phyloP scores from a whole-genome alignment of 805 yeast species.

The Monosporozyma aerobia region DNA sequence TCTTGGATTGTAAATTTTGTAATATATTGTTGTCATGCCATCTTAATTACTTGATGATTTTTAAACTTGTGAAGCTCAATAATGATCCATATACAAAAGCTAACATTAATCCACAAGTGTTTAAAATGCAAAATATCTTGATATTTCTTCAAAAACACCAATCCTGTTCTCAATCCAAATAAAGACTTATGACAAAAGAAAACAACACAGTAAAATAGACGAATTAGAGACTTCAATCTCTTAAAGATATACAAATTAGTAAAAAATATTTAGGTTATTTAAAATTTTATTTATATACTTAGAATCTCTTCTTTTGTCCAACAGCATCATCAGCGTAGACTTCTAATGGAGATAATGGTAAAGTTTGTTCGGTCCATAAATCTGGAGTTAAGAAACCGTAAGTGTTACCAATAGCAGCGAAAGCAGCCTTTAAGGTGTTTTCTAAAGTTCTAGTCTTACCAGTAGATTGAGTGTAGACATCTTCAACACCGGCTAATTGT shows the following conservation, averaged over 20 bases:
- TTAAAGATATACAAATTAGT: slow-evolving; percentile 1
- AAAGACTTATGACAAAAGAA: background rate
- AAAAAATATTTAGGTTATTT: background rate
- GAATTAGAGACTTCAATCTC: background rate
- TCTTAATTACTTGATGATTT: background rate
- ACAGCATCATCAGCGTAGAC: slow-evolving; percentile 81
- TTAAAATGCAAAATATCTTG: no score
- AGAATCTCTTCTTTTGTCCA: slow-evolving; percentile 67
- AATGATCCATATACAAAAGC: no score
- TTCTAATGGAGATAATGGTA: slow-evolving; percentile 90
- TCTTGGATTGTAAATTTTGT: background rate
- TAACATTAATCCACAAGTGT: no score
- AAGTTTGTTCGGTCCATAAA: slow-evolving; percentile 86
- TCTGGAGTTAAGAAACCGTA: slow-evolving; percentile 99
- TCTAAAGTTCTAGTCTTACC: slow-evolving; percentile 99
- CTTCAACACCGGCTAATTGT: slow-evolving; percentile 99
- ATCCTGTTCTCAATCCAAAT: background rate
- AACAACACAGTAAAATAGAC: background rate
- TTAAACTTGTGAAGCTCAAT: no score
- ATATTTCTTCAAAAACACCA: no score
- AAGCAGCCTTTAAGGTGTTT: slow-evolving; percentile 99
- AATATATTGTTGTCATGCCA: background rate
- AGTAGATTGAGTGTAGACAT: slow-evolving; percentile 96
- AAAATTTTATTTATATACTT: slow-evolving; percentile 27
- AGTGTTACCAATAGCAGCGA: slow-evolving; percentile 99